Percentiles rank a stretch among this genome's conserved stretches.
phyloP scores from a whole-genome alignment of 306 rosid genomes.

The Cajanus cajan region DNA sequence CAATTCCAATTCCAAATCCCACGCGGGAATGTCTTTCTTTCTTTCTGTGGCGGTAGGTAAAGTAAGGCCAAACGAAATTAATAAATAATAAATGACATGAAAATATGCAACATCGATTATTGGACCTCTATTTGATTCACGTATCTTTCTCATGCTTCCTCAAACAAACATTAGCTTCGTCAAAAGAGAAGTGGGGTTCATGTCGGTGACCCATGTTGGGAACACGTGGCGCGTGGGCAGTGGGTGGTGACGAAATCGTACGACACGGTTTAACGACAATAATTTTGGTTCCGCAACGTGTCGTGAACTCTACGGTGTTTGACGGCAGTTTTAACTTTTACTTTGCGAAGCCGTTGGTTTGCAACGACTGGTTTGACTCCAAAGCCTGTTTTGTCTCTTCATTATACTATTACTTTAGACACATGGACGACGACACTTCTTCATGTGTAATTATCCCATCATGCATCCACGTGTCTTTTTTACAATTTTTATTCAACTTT shows the following conservation, averaged over 20 bases:
- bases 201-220: constrained; percentile 15
- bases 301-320: not conserved
- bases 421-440: not conserved
- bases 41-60: not conserved
- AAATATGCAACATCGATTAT: not conserved
- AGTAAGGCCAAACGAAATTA: not conserved
- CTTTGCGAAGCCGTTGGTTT: not conserved
- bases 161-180: not conserved
- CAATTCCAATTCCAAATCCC: not conserved
- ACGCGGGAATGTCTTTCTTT: not conserved
- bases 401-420: not conserved
- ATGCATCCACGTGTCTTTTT: not conserved
- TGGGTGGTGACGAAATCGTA: constrained; percentile 2
- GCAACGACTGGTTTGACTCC: not conserved
- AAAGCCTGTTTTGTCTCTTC: not conserved
- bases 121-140: not conserved
- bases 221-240: not conserved
- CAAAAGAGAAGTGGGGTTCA: not conserved
- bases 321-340: constrained; percentile 14
- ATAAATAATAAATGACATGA: not conserved
- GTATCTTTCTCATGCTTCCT: not conserved
- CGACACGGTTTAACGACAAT: not conserved
- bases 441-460: not conserved
- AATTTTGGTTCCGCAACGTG: constrained; percentile 21
- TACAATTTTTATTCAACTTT: not conserved